Evolutionary conservation across 306 rosid species (phyloP).

Genomic region (Prunus mume): DNA sequence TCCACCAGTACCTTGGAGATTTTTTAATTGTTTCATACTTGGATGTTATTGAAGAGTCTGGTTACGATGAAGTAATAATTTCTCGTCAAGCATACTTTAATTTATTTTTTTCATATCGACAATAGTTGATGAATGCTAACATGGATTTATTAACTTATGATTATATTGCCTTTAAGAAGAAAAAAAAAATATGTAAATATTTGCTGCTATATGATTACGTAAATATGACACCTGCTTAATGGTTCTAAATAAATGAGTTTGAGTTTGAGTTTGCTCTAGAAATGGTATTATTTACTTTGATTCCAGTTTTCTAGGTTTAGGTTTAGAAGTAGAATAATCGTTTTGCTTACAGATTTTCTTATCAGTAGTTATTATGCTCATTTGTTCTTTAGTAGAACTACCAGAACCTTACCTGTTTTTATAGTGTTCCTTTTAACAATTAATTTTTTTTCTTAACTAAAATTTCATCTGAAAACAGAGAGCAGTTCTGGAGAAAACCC

Average conservation of each 20-base stretch:
- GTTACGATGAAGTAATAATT: slow-evolving; percentile 77
- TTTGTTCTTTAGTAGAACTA: too few relatives aligned
- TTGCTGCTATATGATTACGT: not conserved
- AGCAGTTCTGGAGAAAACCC: too few relatives aligned
- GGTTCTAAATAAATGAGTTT: not conserved
- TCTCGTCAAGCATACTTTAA: not conserved
- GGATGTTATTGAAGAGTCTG: slow-evolving; percentile 77
- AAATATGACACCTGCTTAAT: not conserved
- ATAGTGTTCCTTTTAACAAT: not conserved
- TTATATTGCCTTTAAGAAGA: not conserved
- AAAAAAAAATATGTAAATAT: not conserved
- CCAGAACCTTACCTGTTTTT: not conserved
- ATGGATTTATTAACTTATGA: not conserved
- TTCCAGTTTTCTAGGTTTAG: not conserved
- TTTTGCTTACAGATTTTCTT: not conserved
- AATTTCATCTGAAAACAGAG: too few relatives aligned
- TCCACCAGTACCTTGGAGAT: slow-evolving; percentile 95
- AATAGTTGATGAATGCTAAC: slow-evolving; percentile 2
- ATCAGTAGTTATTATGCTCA: not conserved
- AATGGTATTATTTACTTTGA: not conserved
- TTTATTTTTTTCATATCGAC: not conserved
- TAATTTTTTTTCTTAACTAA: not conserved
- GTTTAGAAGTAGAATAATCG: too few relatives aligned
- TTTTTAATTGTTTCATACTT: slow-evolving; percentile 80
- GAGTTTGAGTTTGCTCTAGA: not conserved